A percentile compares a stretch with the other conserved stretches of the same genome.
phyloP scores from a whole-genome alignment of 306 rosid genomes.

The Citrullus amarus region DNA sequence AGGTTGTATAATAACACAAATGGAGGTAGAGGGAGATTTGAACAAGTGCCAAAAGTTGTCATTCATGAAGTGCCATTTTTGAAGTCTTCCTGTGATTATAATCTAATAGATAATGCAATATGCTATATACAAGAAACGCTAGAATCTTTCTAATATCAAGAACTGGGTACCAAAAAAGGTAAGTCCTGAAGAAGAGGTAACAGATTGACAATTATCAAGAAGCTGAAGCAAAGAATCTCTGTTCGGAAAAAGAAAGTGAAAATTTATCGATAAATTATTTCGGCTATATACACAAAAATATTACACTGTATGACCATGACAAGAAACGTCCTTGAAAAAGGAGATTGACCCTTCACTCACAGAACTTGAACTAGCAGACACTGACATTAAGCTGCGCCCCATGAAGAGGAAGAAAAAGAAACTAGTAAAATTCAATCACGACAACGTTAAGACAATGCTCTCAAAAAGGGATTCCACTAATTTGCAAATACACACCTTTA shows the following conservation, averaged over 20 bases:
- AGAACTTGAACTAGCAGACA: conserved; percentile 14
- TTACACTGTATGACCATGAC: conserved; percentile 22
- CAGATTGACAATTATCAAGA: neutral
- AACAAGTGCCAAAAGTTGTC: too few relatives aligned
- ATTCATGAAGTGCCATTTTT: too few relatives aligned
- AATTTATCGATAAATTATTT: conserved; percentile 22
- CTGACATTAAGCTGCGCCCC: neutral
- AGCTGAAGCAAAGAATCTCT: neutral
- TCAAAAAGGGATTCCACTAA: conserved; percentile 5
- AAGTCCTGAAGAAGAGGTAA: neutral
- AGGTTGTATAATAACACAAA: too few relatives aligned
- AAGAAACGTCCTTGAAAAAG: conserved; percentile 9
- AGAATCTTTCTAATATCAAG: neutral
- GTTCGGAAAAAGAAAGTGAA: neutral
- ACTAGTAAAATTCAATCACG: neutral
- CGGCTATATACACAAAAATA: conserved; percentile 21
- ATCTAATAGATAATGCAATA: neutral
- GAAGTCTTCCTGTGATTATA: neutral
- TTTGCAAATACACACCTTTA: conserved; percentile 21
- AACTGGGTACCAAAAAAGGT: neutral
- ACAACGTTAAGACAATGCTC: neutral
- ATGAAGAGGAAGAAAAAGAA: neutral
- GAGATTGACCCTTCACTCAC: conserved; percentile 12
- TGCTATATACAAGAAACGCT: neutral
- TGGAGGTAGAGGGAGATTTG: too few relatives aligned